Conservation (phyloP, 805 yeast species). For the Candida incommunis region DNA sequence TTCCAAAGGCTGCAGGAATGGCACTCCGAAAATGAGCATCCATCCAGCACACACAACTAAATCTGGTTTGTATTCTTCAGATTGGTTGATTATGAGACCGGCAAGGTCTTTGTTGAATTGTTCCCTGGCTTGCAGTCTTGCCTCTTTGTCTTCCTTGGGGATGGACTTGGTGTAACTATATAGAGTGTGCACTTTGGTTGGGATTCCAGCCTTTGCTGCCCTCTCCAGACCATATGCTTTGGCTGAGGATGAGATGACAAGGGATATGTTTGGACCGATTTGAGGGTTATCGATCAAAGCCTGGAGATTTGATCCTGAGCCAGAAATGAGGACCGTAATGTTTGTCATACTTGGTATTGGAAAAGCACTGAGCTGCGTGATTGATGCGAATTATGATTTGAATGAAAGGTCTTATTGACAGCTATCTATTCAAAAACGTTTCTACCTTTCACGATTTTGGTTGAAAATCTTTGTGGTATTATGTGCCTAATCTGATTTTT, state of each 20-base stretch:
- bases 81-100: constrained; percentile 37
- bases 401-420: too few relatives aligned
- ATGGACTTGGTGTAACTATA: constrained; percentile 61
- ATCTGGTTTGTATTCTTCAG: constrained; percentile 57
- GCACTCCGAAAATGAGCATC: constrained; percentile 82
- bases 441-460: too few relatives aligned
- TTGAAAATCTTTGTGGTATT: too few relatives aligned
- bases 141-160: constrained; percentile 50
- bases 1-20: constrained; percentile 53
- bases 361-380: too few relatives aligned
- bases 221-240: constrained; percentile 80
- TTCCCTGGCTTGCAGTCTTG: constrained; percentile 48
- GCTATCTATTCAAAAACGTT: too few relatives aligned
- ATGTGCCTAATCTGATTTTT: too few relatives aligned
- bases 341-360: too few relatives aligned
- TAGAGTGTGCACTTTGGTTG: constrained; percentile 56
- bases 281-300: constrained; percentile 73
- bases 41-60: constrained; percentile 96
- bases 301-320: constrained; percentile 90
- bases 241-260: constrained; percentile 74
- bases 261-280: constrained; percentile 36
- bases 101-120: constrained; percentile 72
- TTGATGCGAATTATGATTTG: too few relatives aligned
- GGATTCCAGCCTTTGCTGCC: constrained; percentile 55
- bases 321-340: constrained; percentile 77